Percentiles rank a stretch among this genome's conserved stretches.
These are phyloP conservation scores for Acanthochlamys bracteata DNA, from an alignment of 106 monocot genomes.

Conservation along the genomic window DNA sequence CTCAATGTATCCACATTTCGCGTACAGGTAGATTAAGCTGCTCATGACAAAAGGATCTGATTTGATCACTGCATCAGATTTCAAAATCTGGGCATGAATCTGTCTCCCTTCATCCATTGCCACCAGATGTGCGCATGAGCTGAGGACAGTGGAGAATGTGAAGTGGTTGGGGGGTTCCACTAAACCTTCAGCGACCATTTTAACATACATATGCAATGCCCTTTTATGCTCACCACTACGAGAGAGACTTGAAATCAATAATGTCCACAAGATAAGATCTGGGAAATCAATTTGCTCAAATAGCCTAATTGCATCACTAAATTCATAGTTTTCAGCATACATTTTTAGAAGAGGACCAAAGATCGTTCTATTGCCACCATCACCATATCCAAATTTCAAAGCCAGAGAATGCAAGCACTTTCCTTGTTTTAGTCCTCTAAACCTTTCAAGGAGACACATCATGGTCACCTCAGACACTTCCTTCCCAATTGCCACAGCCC, in stretches of 20 bases:
- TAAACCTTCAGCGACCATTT: slow-evolving; percentile 19
- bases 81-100: slow-evolving; percentile 36
- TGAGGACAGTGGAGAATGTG: slow-evolving; percentile 25
- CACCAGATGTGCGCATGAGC: slow-evolving; percentile 28
- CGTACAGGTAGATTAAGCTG: slow-evolving; percentile 30
- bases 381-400: slow-evolving; percentile 15
- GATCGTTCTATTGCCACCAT: slow-evolving; percentile 1
- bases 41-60: slow-evolving; percentile 17
- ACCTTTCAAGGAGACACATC: slow-evolving; percentile 12
- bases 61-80: not conserved
- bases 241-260: slow-evolving; percentile 32
- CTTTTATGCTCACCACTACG: slow-evolving; percentile 11
- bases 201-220: slow-evolving; percentile 39
- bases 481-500: slow-evolving; percentile 19
- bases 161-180: slow-evolving; percentile 20
- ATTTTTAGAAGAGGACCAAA: slow-evolving; percentile 31
- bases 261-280: slow-evolving; percentile 41
- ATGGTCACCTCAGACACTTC: slow-evolving; percentile 24
- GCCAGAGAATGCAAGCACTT: slow-evolving; percentile 24
- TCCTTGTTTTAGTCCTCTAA: slow-evolving; percentile 19
- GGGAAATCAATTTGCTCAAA: slow-evolving; percentile 29
- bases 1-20: slow-evolving; percentile 41
- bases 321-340: slow-evolving; percentile 22
- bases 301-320: slow-evolving; percentile 27
- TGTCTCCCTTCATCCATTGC: slow-evolving; percentile 41